Evolutionary conservation across 768 basidiomycete genomes (phyloP), one percentile per base, ranked within the genome.

Genomic region (Mycena metata): DNA sequence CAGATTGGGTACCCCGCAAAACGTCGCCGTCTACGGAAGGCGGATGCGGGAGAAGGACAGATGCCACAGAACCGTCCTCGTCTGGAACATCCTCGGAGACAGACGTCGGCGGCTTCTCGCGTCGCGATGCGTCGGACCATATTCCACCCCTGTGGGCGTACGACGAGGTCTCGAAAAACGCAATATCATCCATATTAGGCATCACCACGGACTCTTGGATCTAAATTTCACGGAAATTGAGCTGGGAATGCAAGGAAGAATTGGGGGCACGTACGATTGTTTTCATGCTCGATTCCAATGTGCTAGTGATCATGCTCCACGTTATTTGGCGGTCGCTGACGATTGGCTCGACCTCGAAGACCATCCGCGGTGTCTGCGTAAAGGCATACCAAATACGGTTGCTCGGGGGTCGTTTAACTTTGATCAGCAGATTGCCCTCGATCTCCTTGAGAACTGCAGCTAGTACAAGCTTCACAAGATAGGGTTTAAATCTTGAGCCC

Each of bases 171-270:
- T 98, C 93, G 77, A 97, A 99, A 85, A 96, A 98, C 15, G 96
- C 86, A 66, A 99, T 93, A 74, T 99, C 98, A 78, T 99, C 98
- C 96, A 98, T 98, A 80, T 98, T 95, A 7, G 98, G 98, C 77
- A 96, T 81, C 21, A 99, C 98, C 21, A 99, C 88, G 0, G 96
- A 96, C 72, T 99, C 97, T 73, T 89, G 87, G 64, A 99, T 94
- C 96, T 99, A 74, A 19, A 60, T 66, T 13, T 39, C 8, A 45
- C 42, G 15, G 50, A 66, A 67, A 35, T 17, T n/a, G n/a, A n/a
- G n/a, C 26, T 50, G 36, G 13, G 39, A 13, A 33, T 9, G 30
- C 8, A 47, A 13, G 30, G 17, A 12, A 46, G 17, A 54, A 23
- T 7, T 47, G 21, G 9, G 50, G 47, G 56, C 3, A 77, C 83